Evolutionary conservation across 2,329 filamentous ascomycete genomes (phyloP), one percentile per base, ranked within the genome.

Genomic region (Fusarium chuoi): DNA sequence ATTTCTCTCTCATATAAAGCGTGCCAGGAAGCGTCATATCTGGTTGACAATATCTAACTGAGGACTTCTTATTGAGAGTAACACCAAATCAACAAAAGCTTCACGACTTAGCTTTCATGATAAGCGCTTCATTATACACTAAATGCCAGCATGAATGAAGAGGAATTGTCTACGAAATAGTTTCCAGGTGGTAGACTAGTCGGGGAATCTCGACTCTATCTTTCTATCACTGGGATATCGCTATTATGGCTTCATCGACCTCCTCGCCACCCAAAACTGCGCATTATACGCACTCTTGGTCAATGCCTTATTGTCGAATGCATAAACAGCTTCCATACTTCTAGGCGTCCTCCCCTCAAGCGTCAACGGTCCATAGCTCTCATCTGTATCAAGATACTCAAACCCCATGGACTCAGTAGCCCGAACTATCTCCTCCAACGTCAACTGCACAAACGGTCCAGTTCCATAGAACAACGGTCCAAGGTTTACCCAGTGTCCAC

Each of bases 401-500:
- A 90, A 90, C 0, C 88, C 88, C 79, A 89, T 82, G 0, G 78
- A 81, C 75, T 88, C 85, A 0, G 84, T 81, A 0, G 89, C 81
- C 2, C 70, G 66, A 0, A 89, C 44, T 6, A 90, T 84, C 74
- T 90, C 89, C 38, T 89, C 86, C 5, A 90, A 76, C 2, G 85
- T 86, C 10, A 89, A 79, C 75, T 90, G 88, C 39, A 90, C 83
- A 71, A 86, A 88, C 0, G 88, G 88, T 0, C 82, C 85, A 1
- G 85, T 87, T 0, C 89, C 88, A 48, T 89, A 90, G 1, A 90
- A 78, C 14, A 90, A 71, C 0, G 88, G 89, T 0, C 88, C 89
- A 0, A 89, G 83, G 56, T 90, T 90, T 30, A 90, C 79, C 88
- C 88, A 90, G 41, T 82, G 77, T 0, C 88, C 88, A 1, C 87